phyloP scores from a whole-genome alignment of 306 rosid species.

The Cyclanthera cordifolia region DNA sequence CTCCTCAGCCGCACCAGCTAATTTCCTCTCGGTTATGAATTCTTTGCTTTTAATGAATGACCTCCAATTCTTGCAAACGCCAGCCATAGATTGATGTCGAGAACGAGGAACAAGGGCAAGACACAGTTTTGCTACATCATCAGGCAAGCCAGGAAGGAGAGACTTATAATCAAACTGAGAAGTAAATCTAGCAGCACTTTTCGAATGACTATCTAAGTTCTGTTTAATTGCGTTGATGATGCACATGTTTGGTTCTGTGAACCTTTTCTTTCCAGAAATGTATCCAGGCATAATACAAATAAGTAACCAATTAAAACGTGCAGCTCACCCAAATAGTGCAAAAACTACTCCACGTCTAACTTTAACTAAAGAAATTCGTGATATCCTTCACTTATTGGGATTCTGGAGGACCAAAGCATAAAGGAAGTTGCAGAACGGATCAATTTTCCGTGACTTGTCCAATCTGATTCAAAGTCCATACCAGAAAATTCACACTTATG shows the following conservation, averaged over 20 bases:
- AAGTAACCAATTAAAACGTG: conserved; percentile 22
- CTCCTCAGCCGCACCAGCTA: conserved; percentile 75
- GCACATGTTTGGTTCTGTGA: conserved; percentile 44
- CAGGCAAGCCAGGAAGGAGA: conserved; percentile 71
- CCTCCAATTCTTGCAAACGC: conserved; percentile 86
- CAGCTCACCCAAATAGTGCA: conserved; percentile 19
- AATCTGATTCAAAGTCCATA: conserved; percentile 77
- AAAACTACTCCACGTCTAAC: conserved; percentile 13
- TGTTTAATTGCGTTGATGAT: conserved; percentile 30
- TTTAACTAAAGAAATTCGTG: conserved; percentile 47
- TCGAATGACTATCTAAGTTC: conserved; percentile 29
- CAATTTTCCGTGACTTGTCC: conserved; percentile 55
- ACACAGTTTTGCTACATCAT: conserved; percentile 81
- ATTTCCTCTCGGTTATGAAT: conserved; percentile 47
- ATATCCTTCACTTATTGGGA: conserved; percentile 72
- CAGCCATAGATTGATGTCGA: conserved; percentile 47
- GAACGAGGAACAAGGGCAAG: conserved; percentile 87
- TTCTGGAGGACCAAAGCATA: conserved; percentile 87
- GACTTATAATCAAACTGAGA: conserved; percentile 28
- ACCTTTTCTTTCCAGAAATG: conserved; percentile 49
- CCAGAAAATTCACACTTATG: conserved; percentile 39
- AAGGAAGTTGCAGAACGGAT: conserved; percentile 64
- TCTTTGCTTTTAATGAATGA: conserved; percentile 68
- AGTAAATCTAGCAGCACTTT: conserved; percentile 25
- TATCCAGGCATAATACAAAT: conserved; percentile 43